Conservation (phyloP, 495 filamentous ascomycete species). For the Neurospora discreta region DNA sequence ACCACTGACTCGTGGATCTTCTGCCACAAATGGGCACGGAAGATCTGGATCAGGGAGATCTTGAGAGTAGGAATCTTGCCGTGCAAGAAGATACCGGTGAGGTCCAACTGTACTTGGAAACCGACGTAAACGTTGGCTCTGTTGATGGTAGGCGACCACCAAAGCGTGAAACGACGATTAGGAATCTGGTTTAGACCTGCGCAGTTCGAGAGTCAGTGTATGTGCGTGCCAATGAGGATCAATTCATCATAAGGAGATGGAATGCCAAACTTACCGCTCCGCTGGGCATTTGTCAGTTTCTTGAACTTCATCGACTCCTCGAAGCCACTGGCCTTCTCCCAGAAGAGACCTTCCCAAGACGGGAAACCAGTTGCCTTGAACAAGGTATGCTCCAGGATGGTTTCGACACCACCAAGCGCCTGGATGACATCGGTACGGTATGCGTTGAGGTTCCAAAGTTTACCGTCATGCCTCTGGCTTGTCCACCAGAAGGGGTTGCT, state of each 20-base stretch:
- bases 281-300: conserved; percentile 96
- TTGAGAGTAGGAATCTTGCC: conserved; percentile 98
- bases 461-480: conserved; percentile 93
- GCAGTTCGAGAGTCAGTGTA: background rate
- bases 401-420: conserved; percentile 97
- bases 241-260: background rate
- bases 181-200: conserved; percentile 87
- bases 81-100: conserved; percentile 98
- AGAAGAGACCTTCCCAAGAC: conserved; percentile 98
- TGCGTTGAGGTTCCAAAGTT: conserved; percentile 96
- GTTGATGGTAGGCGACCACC: conserved; percentile 88
- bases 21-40: conserved; percentile 99
- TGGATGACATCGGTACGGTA: conserved; percentile 99
- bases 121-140: conserved; percentile 78
- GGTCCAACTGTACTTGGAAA: conserved; percentile 98
- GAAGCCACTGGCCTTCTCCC: conserved; percentile 64
- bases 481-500: conserved; percentile 99
- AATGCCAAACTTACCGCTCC: conserved; percentile 48
- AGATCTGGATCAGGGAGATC: conserved; percentile 98
- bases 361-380: conserved; percentile 99
- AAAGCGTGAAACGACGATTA: conserved; percentile 96
- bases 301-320: conserved; percentile 81
- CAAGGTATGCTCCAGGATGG: conserved; percentile 93
- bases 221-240: background rate
- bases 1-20: conserved; percentile 99